phyloP scores from a whole-genome alignment of 2,329 filamentous ascomycete species.

The Bretziella fagacearum region DNA sequence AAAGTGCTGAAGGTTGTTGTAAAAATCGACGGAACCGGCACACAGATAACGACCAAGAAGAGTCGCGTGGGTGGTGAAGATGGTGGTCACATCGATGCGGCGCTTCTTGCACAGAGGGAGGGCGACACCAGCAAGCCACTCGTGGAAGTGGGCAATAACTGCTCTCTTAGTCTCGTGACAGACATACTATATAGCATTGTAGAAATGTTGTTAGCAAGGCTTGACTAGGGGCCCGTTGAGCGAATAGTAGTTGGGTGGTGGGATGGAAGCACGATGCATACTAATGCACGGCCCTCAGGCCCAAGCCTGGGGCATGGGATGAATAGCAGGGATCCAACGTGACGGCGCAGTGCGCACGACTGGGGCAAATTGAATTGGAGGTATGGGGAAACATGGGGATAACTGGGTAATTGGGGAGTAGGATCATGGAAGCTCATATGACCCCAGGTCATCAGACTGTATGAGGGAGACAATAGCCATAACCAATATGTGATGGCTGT shows the following conservation, averaged over 20 bases:
- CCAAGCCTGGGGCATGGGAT: constrained; percentile 12
- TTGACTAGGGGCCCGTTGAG: no score
- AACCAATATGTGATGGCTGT: not conserved
- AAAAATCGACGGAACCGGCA: constrained; percentile 94
- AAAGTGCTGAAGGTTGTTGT: constrained; percentile 96
- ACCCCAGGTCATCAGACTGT: not conserved
- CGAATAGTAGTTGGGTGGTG: not conserved
- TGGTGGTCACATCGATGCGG: constrained; percentile 90
- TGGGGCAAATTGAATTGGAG: constrained; percentile 10
- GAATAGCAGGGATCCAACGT: constrained; percentile 6
- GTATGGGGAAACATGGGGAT: constrained; percentile 10
- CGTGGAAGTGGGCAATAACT: constrained; percentile 96
- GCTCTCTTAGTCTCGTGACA: constrained; percentile 82
- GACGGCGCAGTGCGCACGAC: constrained; percentile 1
- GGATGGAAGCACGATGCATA: not conserved
- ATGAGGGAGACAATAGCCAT: not conserved
- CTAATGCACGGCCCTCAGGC: constrained; percentile 4
- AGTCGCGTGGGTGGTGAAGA: constrained; percentile 91
- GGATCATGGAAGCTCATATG: constrained; percentile 11
- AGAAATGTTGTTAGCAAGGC: constrained; percentile 1
- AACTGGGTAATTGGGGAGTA: not conserved
- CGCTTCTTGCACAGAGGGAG: constrained; percentile 84
- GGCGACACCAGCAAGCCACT: constrained; percentile 92
- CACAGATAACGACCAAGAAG: constrained; percentile 91
- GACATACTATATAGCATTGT: constrained; percentile 50